Evolutionary conservation across 805 yeast species (phyloP), one percentile per base, ranked within the genome.

Genomic region (Starmerella cellae): DNA sequence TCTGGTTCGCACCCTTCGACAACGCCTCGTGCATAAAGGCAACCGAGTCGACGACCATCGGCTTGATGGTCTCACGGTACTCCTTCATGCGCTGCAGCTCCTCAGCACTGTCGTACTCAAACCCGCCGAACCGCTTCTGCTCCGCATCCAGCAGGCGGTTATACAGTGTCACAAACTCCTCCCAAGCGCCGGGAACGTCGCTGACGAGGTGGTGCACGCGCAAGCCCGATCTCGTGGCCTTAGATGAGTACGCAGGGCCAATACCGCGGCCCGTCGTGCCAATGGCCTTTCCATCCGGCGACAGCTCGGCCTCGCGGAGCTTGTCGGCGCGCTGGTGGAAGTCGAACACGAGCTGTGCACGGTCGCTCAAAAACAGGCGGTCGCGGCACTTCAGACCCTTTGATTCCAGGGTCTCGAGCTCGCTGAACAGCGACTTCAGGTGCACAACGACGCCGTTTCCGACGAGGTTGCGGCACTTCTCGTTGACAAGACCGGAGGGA

Each of bases 251-350:
- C 35, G 98, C 81, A 56, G 98, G 98, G 45, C 98, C 98, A 58
- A 91, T 91, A 65, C 98, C 98, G 62, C 91, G 91, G 60, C 97
- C 96, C 28, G 98, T 91, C 49, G 98, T 91, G 55, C 98, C 98
- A 56, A 91, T 88, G 21, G 82, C 72, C 61, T 84, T 83, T 62
- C 83, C 83, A 62, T 77, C 75, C 45, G 69, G 66, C 22, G 82
- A 73, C 42, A 91, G 72, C 66, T 91, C 98, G 41, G 82, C 79
- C 66, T 91, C 98, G 65, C 94, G 82, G 57, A 91, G 72, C 57
- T 85, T 91, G 62, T 91, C 98, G 39, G 94, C 87, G 62, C 87
- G 76, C 68, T 91, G 98, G 67, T 91, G 98, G 78, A 91, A 87
- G 64, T 88, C 96, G 61, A 91, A 91, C 36, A 91, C 98, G 55